Evolutionary conservation across 2,329 filamentous ascomycete species (phyloP).

Genomic region (Ophiostoma perfectum): DNA sequence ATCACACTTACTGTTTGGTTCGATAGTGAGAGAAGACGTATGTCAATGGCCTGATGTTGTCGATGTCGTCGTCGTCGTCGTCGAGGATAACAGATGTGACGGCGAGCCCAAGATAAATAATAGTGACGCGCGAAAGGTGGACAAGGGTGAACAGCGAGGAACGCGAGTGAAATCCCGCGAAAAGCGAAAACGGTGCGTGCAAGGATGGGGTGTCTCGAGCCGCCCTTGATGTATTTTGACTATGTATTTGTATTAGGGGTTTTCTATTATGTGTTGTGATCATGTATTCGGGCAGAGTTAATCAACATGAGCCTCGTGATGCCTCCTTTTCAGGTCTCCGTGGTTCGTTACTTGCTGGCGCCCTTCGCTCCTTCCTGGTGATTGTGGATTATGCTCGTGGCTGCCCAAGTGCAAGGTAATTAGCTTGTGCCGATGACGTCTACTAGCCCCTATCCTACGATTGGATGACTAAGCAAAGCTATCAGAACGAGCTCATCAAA

Average conservation of each 20-base stretch:
- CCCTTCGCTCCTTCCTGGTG: conserved; percentile 5
- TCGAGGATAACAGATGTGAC: neutral
- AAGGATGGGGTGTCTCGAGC: neutral
- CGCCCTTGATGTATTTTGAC: neutral
- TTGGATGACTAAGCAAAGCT: neutral
- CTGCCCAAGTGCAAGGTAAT: neutral
- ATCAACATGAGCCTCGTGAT: too few relatives aligned
- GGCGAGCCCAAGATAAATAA: neutral
- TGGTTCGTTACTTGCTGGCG: neutral
- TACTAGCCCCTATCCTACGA: neutral
- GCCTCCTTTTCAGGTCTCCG: too few relatives aligned
- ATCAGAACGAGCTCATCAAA: neutral
- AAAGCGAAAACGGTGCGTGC: neutral
- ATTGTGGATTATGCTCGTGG: neutral
- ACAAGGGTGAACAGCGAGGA: neutral
- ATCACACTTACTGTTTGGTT: neutral
- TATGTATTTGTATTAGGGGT: neutral
- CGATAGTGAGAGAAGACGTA: neutral
- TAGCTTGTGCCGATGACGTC: conserved; percentile 11
- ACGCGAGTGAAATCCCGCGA: neutral
- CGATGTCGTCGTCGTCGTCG: neutral
- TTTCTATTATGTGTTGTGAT: too few relatives aligned
- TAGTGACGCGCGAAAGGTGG: neutral
- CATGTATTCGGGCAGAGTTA: too few relatives aligned
- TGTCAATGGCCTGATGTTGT: neutral